A percentile compares a stretch with the other conserved stretches of the same genome.
Conservation (phyloP, 2,329 filamentous ascomycete genomes). For the Fusarium succisae region DNA sequence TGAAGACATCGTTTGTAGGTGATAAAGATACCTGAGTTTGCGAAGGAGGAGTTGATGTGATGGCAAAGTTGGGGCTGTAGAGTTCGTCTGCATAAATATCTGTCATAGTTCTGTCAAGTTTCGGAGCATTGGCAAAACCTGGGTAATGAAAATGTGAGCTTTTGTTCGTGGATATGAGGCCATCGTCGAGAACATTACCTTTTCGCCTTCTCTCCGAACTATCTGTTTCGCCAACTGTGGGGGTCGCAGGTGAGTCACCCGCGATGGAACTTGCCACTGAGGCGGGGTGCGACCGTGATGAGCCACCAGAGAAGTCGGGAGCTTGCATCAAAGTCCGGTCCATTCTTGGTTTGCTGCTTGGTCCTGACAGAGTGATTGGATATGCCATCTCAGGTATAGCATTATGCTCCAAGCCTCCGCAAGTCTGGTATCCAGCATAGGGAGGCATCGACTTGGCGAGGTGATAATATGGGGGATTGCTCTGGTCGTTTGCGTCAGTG, state of each 20-base stretch:
- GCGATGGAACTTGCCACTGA: constrained; percentile 67
- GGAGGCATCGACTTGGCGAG: constrained; percentile 56
- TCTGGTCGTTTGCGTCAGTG: constrained; percentile 58
- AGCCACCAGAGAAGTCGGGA: constrained; percentile 55
- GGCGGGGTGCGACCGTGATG: constrained; percentile 58
- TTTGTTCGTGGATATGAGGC: constrained; percentile 11
- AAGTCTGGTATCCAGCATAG: constrained; percentile 55
- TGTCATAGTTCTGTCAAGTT: constrained; percentile 86
- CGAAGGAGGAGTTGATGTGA: constrained; percentile 65
- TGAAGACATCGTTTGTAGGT: constrained; percentile 68
- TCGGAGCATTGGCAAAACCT: constrained; percentile 69
- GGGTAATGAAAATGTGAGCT: constrained; percentile 68
- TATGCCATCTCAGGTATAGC: constrained; percentile 53
- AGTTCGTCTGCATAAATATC: constrained; percentile 87
- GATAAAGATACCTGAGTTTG: constrained; percentile 60
- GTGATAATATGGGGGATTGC: constrained; percentile 56
- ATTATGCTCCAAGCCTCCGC: constrained; percentile 46
- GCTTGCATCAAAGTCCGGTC: constrained; percentile 57
- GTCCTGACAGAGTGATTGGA: constrained; percentile 51
- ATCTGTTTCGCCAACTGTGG: constrained; percentile 60
- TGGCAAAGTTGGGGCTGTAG: constrained; percentile 75
- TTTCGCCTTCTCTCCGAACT: constrained; percentile 60
- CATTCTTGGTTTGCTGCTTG: constrained; percentile 48
- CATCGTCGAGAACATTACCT: constrained; percentile 55
- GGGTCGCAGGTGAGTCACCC: constrained; percentile 69